Evolutionary conservation across 2,329 filamentous ascomycete genomes (phyloP).

Genomic region (Fusarium transvaalense): DNA sequence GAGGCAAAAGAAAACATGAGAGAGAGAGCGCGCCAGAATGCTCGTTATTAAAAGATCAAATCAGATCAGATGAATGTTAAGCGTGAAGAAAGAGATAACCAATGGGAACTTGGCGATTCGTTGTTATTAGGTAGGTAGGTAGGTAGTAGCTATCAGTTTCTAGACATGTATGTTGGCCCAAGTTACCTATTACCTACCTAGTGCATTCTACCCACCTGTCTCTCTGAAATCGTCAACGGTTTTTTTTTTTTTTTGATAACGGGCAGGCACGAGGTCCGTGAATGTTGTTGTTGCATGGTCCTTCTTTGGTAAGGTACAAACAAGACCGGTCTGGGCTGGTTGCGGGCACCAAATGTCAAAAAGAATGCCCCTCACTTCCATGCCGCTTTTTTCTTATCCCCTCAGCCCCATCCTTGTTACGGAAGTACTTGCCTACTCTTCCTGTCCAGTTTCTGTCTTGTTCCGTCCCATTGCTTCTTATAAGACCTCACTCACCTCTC

Average conservation of each 20-base stretch:
- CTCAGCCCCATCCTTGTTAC: conserved; percentile 24
- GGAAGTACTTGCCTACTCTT: conserved; percentile 2
- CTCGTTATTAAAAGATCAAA: conserved; percentile 1
- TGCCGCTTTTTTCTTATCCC: conserved; percentile 25
- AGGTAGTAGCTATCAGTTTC: not conserved
- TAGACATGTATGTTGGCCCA: not conserved
- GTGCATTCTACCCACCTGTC: not conserved
- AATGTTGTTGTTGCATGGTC: conserved; percentile 1
- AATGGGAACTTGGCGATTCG: not conserved
- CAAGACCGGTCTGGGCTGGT: conserved; percentile 17
- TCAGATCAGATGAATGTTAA: not conserved
- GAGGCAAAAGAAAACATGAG: conserved; percentile 18
- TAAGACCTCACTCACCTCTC: conserved; percentile 22
- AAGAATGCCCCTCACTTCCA: conserved; percentile 36
- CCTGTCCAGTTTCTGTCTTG: conserved; percentile 27
- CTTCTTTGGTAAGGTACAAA: not conserved
- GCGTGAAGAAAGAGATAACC: not conserved
- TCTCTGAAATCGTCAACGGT: conserved; percentile 18
- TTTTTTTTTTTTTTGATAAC: too few species aligned
- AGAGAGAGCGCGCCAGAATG: not conserved
- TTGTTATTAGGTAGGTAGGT: too few species aligned
- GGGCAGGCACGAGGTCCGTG: conserved; percentile 18
- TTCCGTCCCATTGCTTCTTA: conserved; percentile 16
- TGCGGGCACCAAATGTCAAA: conserved; percentile 19
- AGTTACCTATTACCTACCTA: not conserved